phyloP scores from a whole-genome alignment of 2,329 filamentous ascomycete species.

The Xylaria sp. region DNA sequence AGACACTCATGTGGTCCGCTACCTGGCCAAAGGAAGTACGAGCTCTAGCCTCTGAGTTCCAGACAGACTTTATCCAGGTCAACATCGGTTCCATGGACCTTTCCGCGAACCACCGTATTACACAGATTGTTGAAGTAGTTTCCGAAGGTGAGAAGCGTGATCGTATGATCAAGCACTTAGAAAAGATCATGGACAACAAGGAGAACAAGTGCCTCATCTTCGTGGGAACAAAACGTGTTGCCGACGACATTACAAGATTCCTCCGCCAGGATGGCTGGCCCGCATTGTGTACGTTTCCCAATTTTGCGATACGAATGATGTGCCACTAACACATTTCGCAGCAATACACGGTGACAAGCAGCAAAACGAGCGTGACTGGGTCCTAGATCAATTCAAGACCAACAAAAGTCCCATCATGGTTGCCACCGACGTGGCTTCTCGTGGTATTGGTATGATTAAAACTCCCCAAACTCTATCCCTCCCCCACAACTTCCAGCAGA shows the following conservation, averaged over 20 bases:
- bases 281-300: slow-evolving; percentile 77
- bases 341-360: slow-evolving; percentile 99
- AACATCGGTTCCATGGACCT: slow-evolving; percentile 97
- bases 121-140: slow-evolving; percentile 95
- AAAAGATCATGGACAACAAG: slow-evolving; percentile 97
- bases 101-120: slow-evolving; percentile 96
- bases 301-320: slow-evolving; percentile 45
- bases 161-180: slow-evolving; percentile 94
- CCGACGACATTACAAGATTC: slow-evolving; percentile 97
- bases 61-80: slow-evolving; percentile 96
- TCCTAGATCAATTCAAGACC: slow-evolving; percentile 98
- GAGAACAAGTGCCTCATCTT: slow-evolving; percentile 96
- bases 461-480: slow-evolving; percentile 58
- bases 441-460: slow-evolving; percentile 98
- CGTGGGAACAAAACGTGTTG: slow-evolving; percentile 91
- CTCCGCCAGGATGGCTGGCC: slow-evolving; percentile 98
- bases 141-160: slow-evolving; percentile 98
- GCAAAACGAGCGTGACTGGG: slow-evolving; percentile 99
- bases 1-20: slow-evolving; percentile 99
- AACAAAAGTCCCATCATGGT: slow-evolving; percentile 99
- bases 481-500: slow-evolving; percentile 62
- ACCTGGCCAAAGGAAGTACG: slow-evolving; percentile 99
- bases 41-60: slow-evolving; percentile 86
- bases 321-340: slow-evolving; percentile 54
- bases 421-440: slow-evolving; percentile 98